Evolutionary conservation across 352 stramenopile species (phyloP).

Genomic region (Phytopythium kandeliae): DNA sequence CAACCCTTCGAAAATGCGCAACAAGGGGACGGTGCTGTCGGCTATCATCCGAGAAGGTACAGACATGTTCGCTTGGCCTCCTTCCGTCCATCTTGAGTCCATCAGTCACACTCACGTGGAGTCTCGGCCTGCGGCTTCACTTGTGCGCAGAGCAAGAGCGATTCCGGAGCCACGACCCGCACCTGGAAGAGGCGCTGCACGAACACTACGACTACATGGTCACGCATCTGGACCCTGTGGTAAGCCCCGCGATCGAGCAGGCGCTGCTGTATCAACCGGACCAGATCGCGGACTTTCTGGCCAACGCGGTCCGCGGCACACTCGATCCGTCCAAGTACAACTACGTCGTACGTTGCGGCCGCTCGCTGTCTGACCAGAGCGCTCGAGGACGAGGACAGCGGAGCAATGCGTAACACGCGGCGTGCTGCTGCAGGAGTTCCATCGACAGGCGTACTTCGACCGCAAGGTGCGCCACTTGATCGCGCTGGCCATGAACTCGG

Average conservation of each 20-base stretch:
- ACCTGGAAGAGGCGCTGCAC: slow-evolving; percentile 40
- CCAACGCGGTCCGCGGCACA: slow-evolving; percentile 53
- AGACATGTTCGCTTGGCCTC: too few species aligned
- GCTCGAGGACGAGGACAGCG: too few species aligned
- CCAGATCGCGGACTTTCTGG: slow-evolving; percentile 63
- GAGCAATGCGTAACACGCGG: too few species aligned
- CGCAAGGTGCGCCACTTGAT: slow-evolving; percentile 73
- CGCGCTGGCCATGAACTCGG: slow-evolving; percentile 49
- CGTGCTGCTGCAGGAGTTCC: slow-evolving; percentile 40
- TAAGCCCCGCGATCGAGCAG: slow-evolving; percentile 58
- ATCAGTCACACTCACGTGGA: too few species aligned
- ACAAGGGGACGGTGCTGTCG: slow-evolving; percentile 44
- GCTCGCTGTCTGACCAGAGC: too few species aligned
- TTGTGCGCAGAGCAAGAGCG: slow-evolving; percentile 55
- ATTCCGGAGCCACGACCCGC: slow-evolving; percentile 42
- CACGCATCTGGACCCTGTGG: slow-evolving; percentile 53
- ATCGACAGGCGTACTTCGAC: slow-evolving; percentile 68
- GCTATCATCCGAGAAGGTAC: slow-evolving; percentile 52
- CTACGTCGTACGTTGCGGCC: slow-evolving; percentile 42
- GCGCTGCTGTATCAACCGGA: slow-evolving; percentile 73
- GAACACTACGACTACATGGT: slow-evolving; percentile 71
- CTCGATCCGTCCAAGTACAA: slow-evolving; percentile 74
- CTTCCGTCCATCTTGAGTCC: too few species aligned
- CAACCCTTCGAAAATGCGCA: slow-evolving; percentile 33
- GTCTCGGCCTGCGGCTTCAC: too few species aligned